A percentile compares a stretch with the other conserved stretches of the same genome.
phyloP scores from a whole-genome alignment of 2,329 filamentous ascomycete genomes.

The Aureobasidium mangrovei region DNA sequence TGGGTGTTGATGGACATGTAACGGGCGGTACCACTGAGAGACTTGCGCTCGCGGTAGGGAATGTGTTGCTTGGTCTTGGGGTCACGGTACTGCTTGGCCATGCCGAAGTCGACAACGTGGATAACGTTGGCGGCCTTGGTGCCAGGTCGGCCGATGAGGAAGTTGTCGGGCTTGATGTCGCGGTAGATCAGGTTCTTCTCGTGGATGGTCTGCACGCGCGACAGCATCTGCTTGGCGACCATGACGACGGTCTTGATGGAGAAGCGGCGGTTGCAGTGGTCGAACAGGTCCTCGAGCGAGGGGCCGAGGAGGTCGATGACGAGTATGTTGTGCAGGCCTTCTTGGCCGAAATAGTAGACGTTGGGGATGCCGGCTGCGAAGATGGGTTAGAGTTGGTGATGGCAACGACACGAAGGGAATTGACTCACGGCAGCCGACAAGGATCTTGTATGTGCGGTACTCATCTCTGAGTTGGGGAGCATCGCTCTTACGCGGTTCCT shows the following conservation, averaged over 20 bases:
- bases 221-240: slow-evolving; percentile 99
- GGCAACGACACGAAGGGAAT: neutral
- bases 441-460: slow-evolving; percentile 98
- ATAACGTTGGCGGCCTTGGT: slow-evolving; percentile 97
- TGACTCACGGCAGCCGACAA: slow-evolving; percentile 94
- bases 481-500: slow-evolving; percentile 98
- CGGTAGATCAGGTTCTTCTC: slow-evolving; percentile 99
- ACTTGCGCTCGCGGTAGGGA: slow-evolving; percentile 93
- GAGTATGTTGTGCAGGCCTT: slow-evolving; percentile 96
- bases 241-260: slow-evolving; percentile 97
- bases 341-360: slow-evolving; percentile 98
- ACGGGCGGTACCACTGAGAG: slow-evolving; percentile 86
- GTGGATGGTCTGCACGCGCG: slow-evolving; percentile 87
- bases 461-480: slow-evolving; percentile 96
- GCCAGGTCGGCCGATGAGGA: slow-evolving; percentile 84
- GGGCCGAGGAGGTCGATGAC: slow-evolving; percentile 95
- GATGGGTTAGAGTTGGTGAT: neutral
- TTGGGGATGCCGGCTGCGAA: slow-evolving; percentile 85
- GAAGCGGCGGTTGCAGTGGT: slow-evolving; percentile 92
- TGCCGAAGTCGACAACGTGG: slow-evolving; percentile 97
- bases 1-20: slow-evolving; percentile 99
- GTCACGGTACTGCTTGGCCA: slow-evolving; percentile 98
- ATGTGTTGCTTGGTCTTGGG: slow-evolving; percentile 99
- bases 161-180: slow-evolving; percentile 99
- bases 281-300: slow-evolving; percentile 92